phyloP scores from a whole-genome alignment of 2,329 filamentous ascomycete species.

The Madurella mycetomatis region DNA sequence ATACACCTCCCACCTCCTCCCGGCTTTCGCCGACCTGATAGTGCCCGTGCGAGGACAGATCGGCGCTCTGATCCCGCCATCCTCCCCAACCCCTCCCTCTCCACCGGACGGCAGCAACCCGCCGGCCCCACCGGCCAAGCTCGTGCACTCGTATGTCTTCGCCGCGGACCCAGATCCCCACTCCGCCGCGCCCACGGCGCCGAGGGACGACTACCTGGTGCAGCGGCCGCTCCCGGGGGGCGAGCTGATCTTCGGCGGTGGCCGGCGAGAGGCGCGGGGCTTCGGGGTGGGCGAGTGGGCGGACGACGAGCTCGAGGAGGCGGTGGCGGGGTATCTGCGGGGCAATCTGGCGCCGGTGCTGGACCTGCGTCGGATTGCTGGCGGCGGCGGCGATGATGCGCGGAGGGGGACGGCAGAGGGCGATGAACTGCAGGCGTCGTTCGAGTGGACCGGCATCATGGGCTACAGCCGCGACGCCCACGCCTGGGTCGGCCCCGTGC shows the following conservation, averaged over 20 bases:
- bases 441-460: slow-evolving; percentile 80
- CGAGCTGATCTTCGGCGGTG: slow-evolving; percentile 68
- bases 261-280: slow-evolving; percentile 52
- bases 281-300: slow-evolving; percentile 38
- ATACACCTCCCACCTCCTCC: slow-evolving; percentile 74
- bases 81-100: not conserved
- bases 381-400: not conserved
- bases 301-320: slow-evolving; percentile 34
- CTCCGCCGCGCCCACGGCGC: slow-evolving; percentile 27
- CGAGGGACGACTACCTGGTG: slow-evolving; percentile 67
- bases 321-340: slow-evolving; percentile 53
- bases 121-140: slow-evolving; percentile 14
- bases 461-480: slow-evolving; percentile 63
- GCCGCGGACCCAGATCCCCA: slow-evolving; percentile 36
- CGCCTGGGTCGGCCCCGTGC: slow-evolving; percentile 70
- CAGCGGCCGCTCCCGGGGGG: slow-evolving; percentile 58
- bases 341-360: slow-evolving; percentile 39
- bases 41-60: slow-evolving; percentile 75
- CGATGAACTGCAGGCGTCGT: slow-evolving; percentile 46
- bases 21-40: slow-evolving; percentile 64
- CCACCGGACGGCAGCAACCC: no score
- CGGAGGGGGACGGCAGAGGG: slow-evolving; percentile 30
- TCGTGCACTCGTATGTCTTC: slow-evolving; percentile 62
- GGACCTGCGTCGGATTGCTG: slow-evolving; percentile 31
- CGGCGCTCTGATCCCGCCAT: slow-evolving; percentile 58